Base-by-base conservation (phyloP, 129 eudicot species). In the Pulicaria dysenterica region DNA sequence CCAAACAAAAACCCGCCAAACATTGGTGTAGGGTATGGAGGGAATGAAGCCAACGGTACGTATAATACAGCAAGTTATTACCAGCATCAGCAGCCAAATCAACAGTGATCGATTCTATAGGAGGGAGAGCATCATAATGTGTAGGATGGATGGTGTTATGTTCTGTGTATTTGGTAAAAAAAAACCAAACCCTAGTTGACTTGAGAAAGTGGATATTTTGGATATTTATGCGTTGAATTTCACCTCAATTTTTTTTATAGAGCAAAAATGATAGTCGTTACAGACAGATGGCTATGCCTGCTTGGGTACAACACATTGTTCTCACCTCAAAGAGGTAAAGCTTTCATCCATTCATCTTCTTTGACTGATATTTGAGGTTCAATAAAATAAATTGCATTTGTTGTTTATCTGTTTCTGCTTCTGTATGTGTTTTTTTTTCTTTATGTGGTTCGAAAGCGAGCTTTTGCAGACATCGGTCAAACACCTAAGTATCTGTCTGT, bases 251-350 rank as follows among this genome's bases (percentile, higher is more conserved):
- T 38, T 44, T 57, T 67, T 57, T 76, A 73, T 76, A 64, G 75
- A 47, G 71, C 58, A n/a, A 70, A 72, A 70, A 74, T 58, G 57
- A 67, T 53, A 48, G 63, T 76, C 14, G 75, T 72, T 61, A 60
- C 51, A 65, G 72, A 60, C 51, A 65, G 72, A 80, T 72, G 56
- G 70, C 69, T 77, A 65, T 77, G 69, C 83, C 78, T 73, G 77
- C 72, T 72, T 80, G 76, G 70, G 81, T 77, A 77, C 60, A 55
- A 77, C 60, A 55, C 24, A 46, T 63, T 39, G 66, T 54, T 56
- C 79, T 77, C 77, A 36, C 81, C 86, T 87, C 86, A 64, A 87
- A 83, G 83, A 81, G 86, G 86, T 76, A 78, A 78, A 67, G 76
- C 79, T 71, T 81, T 74, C 72, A 70, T 74, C 75, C 75, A 46